phyloP scores from a whole-genome alignment of 805 yeast genomes.

The Yarrowia sp. region DNA sequence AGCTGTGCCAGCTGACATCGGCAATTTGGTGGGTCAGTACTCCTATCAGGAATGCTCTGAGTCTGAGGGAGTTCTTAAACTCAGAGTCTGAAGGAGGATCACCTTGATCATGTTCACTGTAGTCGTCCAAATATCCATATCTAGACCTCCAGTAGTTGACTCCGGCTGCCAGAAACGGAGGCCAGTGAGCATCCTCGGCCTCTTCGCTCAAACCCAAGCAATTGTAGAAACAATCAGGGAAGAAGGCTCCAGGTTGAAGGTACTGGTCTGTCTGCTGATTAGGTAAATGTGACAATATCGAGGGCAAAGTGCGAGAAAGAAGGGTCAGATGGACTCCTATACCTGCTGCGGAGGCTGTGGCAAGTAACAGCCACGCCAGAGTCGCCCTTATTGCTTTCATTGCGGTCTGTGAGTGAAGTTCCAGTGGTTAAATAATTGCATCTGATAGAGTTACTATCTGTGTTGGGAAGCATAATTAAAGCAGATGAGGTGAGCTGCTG shows the following conservation, averaged over 20 bases:
- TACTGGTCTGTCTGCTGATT: slow-evolving; percentile 43
- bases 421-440: slow-evolving; percentile 1
- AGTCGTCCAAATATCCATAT: slow-evolving; percentile 41
- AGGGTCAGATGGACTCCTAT: slow-evolving; percentile 33
- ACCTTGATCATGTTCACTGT: background rate
- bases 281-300: slow-evolving; percentile 19
- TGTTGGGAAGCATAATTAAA: slow-evolving; percentile 30
- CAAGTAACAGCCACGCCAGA: background rate
- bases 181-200: slow-evolving; percentile 76
- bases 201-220: slow-evolving; percentile 60
- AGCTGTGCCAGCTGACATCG: slow-evolving; percentile 74
- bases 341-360: slow-evolving; percentile 4
- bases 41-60: slow-evolving; percentile 66
- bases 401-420: background rate
- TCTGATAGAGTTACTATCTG: slow-evolving; percentile 33
- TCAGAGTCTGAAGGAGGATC: slow-evolving; percentile 11
- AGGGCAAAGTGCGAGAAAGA: slow-evolving; percentile 27
- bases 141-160: slow-evolving; percentile 54
- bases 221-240: slow-evolving; percentile 72
- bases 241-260: slow-evolving; percentile 67
- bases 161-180: slow-evolving; percentile 62
- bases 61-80: slow-evolving; percentile 46
- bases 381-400: slow-evolving; percentile 13
- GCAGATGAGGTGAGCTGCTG: slow-evolving; percentile 19
- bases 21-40: slow-evolving; percentile 67